Percentiles rank a stretch among this genome's conserved stretches.
phyloP scores from a whole-genome alignment of 805 yeast species.

The Hanseniaspora osmophila region DNA sequence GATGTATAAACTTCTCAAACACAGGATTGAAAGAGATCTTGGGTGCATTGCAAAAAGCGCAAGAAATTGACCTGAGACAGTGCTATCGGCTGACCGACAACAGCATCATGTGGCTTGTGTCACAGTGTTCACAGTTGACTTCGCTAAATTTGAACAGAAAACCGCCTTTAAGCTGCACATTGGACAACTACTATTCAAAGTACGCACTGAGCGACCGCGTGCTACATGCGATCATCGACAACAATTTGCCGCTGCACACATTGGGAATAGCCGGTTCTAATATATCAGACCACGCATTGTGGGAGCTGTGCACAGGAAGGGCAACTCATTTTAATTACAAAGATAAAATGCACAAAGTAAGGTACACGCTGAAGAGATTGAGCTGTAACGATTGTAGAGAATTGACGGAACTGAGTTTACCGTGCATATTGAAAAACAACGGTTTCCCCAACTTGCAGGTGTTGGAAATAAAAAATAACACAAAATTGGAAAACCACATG shows the following conservation, averaged over 20 bases:
- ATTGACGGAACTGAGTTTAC: conserved; percentile 17
- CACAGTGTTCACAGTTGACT: conserved; percentile 40
- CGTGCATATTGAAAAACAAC: conserved; percentile 21
- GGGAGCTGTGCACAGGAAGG: conserved; percentile 48
- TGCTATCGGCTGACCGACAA: conserved; percentile 67
- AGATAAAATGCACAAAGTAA: conserved; percentile 40
- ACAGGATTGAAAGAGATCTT: conserved; percentile 33
- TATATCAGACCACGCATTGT: conserved; percentile 58
- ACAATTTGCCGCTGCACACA: conserved; percentile 38
- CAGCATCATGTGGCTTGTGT: conserved; percentile 56
- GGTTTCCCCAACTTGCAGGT: conserved; percentile 1
- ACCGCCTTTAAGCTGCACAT: not conserved
- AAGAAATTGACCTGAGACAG: conserved; percentile 64
- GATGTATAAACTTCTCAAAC: not conserved
- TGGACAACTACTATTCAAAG: not conserved
- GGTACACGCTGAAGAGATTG: not conserved
- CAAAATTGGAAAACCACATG: conserved; percentile 9
- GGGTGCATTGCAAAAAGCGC: conserved; percentile 41
- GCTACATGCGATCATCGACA: conserved; percentile 65
- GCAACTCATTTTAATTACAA: conserved; percentile 48
- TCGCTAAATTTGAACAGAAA: conserved; percentile 74
- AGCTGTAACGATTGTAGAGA: not conserved
- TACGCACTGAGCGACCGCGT: conserved; percentile 39
- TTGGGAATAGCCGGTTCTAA: conserved; percentile 82
- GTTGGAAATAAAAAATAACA: not conserved